Base-by-base conservation (phyloP, 2,329 filamentous ascomycete species). In the Atkinsonella texensis region DNA sequence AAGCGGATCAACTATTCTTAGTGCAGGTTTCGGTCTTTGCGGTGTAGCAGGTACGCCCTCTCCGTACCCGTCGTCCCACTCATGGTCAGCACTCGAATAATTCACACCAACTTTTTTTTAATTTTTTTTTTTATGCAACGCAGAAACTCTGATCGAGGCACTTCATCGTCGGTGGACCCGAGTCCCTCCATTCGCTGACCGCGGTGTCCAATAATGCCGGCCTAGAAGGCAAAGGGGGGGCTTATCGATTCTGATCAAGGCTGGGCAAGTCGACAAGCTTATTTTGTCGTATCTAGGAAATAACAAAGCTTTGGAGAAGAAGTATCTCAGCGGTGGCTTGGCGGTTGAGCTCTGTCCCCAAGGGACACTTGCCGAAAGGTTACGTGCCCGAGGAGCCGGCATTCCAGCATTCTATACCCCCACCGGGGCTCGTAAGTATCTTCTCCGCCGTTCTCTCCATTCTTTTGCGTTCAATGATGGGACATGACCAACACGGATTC, bases 201-300 rank as follows among this genome's bases (percentile, higher is more conserved):
- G 85, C 85, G 18, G 83, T 90, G 2, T 89, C 85, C 48, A 91
- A 91, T 63, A 91, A 91, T 63, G 86, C 86, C 8, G 87, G 87
- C 28, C 74, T 81, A 32, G 80, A 84, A 40, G 80, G 81, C 31
- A 79, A 76, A 49, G 79, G 82, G 4, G 87, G 87, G n/a, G n/a
- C 1, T 70, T 91, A 15, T 81, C 85, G 1, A 76, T 80, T 9
- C 74, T 90, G 32, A 79, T 85, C 0, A 76, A 81, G 51, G 79
- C 81, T 0, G 84, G 85, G 12, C 85, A 89, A 60, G 74, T 91
- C 40, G 74, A 79, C 55, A 81, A 84, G 53, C 79, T 90, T 64
- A 81, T 89, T 54, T 73, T 87, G 20, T 87, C 83, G 5, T 90
- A 85, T 56, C 76, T 91, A 11, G 87, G 87, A 9, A 81, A 84